Conservation (phyloP, 2,329 filamentous ascomycete genomes). For the Talaromyces pinophilus region DNA sequence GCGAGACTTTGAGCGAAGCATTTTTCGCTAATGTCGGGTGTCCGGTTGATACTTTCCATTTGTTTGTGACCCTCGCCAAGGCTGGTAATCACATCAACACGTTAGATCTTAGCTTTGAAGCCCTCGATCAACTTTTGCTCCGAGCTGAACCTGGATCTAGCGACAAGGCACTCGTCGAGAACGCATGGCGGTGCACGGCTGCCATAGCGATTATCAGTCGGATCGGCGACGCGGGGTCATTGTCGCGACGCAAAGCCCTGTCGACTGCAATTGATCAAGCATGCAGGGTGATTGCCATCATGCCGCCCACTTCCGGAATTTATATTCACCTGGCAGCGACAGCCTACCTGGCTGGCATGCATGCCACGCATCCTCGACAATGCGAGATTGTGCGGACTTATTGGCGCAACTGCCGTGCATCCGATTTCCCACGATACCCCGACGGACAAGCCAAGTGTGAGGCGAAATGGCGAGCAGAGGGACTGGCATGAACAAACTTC, state of each 20-base stretch:
- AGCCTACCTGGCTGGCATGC: constrained; percentile 42
- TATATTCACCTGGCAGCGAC: constrained; percentile 45
- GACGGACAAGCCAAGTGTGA: constrained; percentile 38
- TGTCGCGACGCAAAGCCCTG: constrained; percentile 26
- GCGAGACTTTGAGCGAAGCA: constrained; percentile 33
- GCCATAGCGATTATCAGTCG: constrained; percentile 37
- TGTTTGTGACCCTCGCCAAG: constrained; percentile 40
- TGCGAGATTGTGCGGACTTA: constrained; percentile 41
- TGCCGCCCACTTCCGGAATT: constrained; percentile 38
- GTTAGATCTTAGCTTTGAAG: constrained; percentile 22
- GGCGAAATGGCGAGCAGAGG: constrained; percentile 35
- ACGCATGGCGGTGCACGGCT: constrained; percentile 41
- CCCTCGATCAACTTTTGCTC: constrained; percentile 26
- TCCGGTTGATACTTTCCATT: constrained; percentile 40
- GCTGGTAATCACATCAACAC: constrained; percentile 20
- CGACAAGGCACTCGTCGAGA: constrained; percentile 28
- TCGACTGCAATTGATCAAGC: constrained; percentile 38
- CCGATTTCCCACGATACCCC: constrained; percentile 43
- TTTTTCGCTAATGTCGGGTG: constrained; percentile 46
- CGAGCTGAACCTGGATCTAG: constrained; percentile 17
- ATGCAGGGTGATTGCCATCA: constrained; percentile 38
- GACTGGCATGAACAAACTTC: constrained; percentile 24
- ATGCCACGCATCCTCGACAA: constrained; percentile 36
- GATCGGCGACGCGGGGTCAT: constrained; percentile 9
- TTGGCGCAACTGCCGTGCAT: constrained; percentile 43